Percentiles rank a stretch among this genome's conserved stretches.
Evolutionary conservation across 1,139 yeast species (phyloP).

Genomic region (Blastobotrys serpentis): DNA sequence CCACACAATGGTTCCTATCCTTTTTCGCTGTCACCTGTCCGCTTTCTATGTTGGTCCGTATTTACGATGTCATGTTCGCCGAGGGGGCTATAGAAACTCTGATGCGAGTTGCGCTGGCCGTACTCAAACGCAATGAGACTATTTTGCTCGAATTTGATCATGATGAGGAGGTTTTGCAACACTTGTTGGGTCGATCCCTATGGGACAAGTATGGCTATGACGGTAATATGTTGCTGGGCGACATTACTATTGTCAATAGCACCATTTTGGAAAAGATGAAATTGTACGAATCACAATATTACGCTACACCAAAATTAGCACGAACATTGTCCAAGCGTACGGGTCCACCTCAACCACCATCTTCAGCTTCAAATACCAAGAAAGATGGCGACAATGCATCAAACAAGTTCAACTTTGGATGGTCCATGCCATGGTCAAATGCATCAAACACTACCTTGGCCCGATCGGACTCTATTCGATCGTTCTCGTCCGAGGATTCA

Average conservation of each 20-base stretch:
- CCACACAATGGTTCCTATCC: slow-evolving; percentile 65
- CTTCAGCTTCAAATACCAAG: background rate
- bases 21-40: slow-evolving; percentile 63
- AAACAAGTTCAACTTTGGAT: slow-evolving; percentile 7
- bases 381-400: background rate
- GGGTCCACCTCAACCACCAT: background rate
- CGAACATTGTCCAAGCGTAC: slow-evolving; percentile 6
- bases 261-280: slow-evolving; percentile 9
- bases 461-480: slow-evolving; percentile 14
- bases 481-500: slow-evolving; percentile 11
- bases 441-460: slow-evolving; percentile 5
- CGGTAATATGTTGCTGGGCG: slow-evolving; percentile 51
- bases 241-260: slow-evolving; percentile 36
- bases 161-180: slow-evolving; percentile 62
- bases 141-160: slow-evolving; percentile 54
- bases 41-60: slow-evolving; percentile 49
- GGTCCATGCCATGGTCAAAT: slow-evolving; percentile 10
- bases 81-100: slow-evolving; percentile 68
- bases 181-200: slow-evolving; percentile 54
- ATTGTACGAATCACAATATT: slow-evolving; percentile 8
- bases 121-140: slow-evolving; percentile 52
- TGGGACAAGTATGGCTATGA: slow-evolving; percentile 48
- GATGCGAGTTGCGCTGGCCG: slow-evolving; percentile 58
- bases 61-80: slow-evolving; percentile 54
- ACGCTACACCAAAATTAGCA: background rate